Base-by-base conservation (phyloP, 2,329 filamentous ascomycete species). In the Cladosporium sp. region DNA sequence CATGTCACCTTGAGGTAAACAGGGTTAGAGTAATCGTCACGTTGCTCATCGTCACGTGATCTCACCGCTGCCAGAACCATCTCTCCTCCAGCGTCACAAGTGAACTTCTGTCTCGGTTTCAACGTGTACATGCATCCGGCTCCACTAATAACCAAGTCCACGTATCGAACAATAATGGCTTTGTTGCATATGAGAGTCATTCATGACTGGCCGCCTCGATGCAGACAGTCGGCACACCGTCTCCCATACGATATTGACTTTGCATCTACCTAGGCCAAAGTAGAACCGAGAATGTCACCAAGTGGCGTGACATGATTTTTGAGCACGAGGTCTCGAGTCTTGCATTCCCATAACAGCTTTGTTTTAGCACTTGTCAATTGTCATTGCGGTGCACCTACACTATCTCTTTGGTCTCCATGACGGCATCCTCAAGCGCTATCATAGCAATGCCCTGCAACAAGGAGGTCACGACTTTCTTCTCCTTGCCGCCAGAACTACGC, bases 401-500 rank as follows among this genome's bases (percentile, higher is more conserved):
- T 6, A 1, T 2, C n/a, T 28, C 51, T 34, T 6, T 21, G 7
- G 12, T 15, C 21, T 14, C 14, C 1, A 24, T 58, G 55, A 4
- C 32, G 28, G 34, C 32, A 4, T 18, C 2, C n/a, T 12, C n/a
- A n/a, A 26, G 32, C 32, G 8, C 55, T 26, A 21, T 18, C 12
- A 15, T 1, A 7, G 21, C 54, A 58, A n/a, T 15, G 15, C 2
- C 34, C 24, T 21, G n/a, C 11, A 8, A 26, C 32, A 15, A 41
- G 11, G 55, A 41, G 11, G 10, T 11, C 21, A 34, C 55, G 38
- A 8, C 32, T 14, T 65, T 67, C 34, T 70, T 66, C 64, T n/a
- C n/a, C 18, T 59, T 68, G 3, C 59, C 66, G 1, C 47, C 47
- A 34, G 67, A 70, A 30, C 54, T 70, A 21, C 65, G 67, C 49